Conservation (phyloP, 2,329 filamentous ascomycete species). For the Bipolaris bicolor region DNA sequence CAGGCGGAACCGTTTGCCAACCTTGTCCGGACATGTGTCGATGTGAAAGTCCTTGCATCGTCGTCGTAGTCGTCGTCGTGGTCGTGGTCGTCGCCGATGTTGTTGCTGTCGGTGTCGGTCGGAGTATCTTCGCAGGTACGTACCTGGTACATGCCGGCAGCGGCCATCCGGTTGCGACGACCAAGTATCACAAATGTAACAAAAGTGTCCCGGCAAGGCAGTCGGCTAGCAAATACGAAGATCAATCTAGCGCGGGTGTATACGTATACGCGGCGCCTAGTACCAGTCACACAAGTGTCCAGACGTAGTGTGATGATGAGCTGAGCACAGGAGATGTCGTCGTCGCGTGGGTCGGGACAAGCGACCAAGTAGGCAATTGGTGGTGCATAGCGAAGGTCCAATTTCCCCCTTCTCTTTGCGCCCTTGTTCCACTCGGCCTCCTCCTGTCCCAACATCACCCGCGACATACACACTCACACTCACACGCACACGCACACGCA, state of each 20-base stretch:
- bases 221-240: not conserved
- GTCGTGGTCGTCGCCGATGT: not conserved
- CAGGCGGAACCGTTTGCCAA: too few relatives aligned
- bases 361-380: not conserved
- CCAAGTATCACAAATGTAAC: not conserved
- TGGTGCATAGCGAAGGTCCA: not conserved
- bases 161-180: not conserved
- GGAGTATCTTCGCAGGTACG: not conserved
- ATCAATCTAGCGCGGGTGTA: not conserved
- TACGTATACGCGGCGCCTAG: not conserved
- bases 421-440: not conserved
- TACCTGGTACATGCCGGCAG: not conserved
- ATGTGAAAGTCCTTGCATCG: not conserved
- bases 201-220: not conserved
- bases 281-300: not conserved
- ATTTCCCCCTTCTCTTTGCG: not conserved
- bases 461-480: not conserved
- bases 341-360: not conserved
- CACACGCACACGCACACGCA: not conserved
- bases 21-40: not conserved
- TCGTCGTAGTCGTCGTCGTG: not conserved
- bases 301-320: constrained; percentile 3
- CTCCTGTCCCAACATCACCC: not conserved
- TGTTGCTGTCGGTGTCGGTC: not conserved
- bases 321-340: not conserved